Evolutionary conservation across 805 yeast genomes (phyloP), one percentile per base, ranked within the genome.

Genomic region (Yamadazyma tumulicola): DNA sequence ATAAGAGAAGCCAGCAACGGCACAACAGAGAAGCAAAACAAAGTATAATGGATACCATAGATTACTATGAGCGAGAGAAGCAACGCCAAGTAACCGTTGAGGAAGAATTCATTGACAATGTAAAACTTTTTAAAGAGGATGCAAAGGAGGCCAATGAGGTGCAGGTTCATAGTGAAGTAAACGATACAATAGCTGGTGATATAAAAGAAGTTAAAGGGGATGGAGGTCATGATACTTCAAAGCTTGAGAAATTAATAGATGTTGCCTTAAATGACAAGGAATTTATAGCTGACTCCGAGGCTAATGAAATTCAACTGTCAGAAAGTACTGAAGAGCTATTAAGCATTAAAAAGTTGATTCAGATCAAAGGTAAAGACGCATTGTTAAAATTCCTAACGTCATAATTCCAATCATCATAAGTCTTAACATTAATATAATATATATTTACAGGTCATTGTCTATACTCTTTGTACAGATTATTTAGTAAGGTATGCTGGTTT

Each of bases 301-400:
- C 16, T 4, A 41, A 59, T 3, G 89, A 82, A 44, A 26, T 74
- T 1, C n/a, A n/a, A n/a, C n/a, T n/a, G n/a, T n/a, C n/a, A n/a
- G n/a, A n/a, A n/a, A n/a, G n/a, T n/a, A n/a, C n/a, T n/a, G 51
- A 59, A 3, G 79, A 79, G 32, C 62, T 85, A 18, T 41, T 64
- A 23, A 62, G 75, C 16, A 72, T 88, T 28, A 80, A 77, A 48
- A 62, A 67, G 46, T 59, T 89, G 33, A 70, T 89, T 55, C 71
- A 75, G 43, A 41, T 74, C 26, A 88, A 84, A 55, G 95, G 95
- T 1, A 72, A 74, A 45, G 85, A 78, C 4, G 72, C 74, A 31
- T 55, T 88, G 28, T 33, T 85, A 43, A 57, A 73, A 28, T 82
- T 86, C 52, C 65, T 87, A 37, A 61, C 61, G 37, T 43, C 54